Evolutionary conservation across 1,284 basidiomycete species (phyloP).

Genomic region (Irpex sp.): DNA sequence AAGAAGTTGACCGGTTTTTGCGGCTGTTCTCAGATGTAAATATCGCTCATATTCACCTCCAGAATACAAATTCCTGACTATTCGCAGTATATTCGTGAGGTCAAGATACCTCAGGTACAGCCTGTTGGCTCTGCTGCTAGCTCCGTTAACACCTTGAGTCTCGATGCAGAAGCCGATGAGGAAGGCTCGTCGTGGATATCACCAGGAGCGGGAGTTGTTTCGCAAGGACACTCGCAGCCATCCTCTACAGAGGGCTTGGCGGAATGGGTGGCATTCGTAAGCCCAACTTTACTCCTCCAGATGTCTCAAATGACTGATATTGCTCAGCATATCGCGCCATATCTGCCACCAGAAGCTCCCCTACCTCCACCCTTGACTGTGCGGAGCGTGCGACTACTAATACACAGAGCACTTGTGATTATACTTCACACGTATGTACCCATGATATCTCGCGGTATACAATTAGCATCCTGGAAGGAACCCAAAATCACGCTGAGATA

Average conservation of each 20-base stretch:
- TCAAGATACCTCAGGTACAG: conserved; percentile 31
- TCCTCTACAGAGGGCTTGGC: conserved; percentile 1
- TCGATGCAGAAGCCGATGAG: conserved; percentile 2
- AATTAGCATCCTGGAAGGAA: conserved; percentile 56
- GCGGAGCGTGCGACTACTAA: conserved; percentile 46
- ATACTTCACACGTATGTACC: conserved; percentile 47
- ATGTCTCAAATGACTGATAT: neutral
- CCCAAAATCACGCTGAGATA: conserved; percentile 39
- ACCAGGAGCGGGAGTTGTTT: neutral
- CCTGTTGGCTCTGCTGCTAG: conserved; percentile 3
- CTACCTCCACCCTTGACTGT: conserved; percentile 47
- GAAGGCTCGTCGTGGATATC: neutral
- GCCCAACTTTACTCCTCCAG: neutral
- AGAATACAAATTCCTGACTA: neutral
- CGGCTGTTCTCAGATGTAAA: conserved; percentile 52
- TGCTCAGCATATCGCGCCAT: conserved; percentile 31
- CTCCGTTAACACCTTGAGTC: neutral
- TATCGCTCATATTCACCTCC: neutral
- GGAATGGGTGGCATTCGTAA: conserved; percentile 11
- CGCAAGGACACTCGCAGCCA: too few relatives aligned
- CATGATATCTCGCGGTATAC: conserved; percentile 35
- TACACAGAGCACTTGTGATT: conserved; percentile 53
- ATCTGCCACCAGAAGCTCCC: conserved; percentile 37
- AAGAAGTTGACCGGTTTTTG: conserved; percentile 59
- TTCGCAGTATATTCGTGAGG: conserved; percentile 56